Evolutionary conservation across 2,329 filamentous ascomycete species (phyloP).

Genomic region (Fusarium paranaense): DNA sequence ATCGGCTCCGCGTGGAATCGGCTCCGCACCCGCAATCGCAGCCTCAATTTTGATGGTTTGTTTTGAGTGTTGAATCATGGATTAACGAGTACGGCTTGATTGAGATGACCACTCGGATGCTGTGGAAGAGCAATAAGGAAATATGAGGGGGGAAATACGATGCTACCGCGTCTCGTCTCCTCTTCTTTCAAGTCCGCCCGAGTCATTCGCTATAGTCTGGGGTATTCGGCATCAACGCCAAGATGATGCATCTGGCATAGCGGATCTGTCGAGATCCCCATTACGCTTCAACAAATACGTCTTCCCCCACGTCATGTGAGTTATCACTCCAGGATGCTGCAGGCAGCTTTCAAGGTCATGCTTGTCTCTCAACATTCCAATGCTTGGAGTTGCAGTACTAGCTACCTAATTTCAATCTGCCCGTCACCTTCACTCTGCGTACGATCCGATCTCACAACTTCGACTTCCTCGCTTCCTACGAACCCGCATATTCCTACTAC

Average conservation of each 20-base stretch:
- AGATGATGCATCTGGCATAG: background rate
- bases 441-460: background rate
- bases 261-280: background rate
- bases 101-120: background rate
- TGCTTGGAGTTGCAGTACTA: background rate
- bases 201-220: background rate
- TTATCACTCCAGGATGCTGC: background rate
- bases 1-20: conserved; percentile 8
- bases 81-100: background rate
- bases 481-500: background rate
- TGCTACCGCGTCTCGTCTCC: background rate
- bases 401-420: background rate
- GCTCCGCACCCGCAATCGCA: conserved; percentile 1
- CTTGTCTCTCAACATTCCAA: background rate
- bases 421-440: too few species aligned
- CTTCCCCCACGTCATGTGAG: background rate
- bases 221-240: background rate
- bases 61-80: background rate
- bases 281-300: background rate
- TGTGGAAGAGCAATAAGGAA: background rate
- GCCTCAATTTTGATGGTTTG: background rate
- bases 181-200: background rate
- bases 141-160: background rate
- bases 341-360: background rate
- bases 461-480: background rate